phyloP scores from a whole-genome alignment of 768 basidiomycete species.

The Brasilioporus rufonigricans region DNA sequence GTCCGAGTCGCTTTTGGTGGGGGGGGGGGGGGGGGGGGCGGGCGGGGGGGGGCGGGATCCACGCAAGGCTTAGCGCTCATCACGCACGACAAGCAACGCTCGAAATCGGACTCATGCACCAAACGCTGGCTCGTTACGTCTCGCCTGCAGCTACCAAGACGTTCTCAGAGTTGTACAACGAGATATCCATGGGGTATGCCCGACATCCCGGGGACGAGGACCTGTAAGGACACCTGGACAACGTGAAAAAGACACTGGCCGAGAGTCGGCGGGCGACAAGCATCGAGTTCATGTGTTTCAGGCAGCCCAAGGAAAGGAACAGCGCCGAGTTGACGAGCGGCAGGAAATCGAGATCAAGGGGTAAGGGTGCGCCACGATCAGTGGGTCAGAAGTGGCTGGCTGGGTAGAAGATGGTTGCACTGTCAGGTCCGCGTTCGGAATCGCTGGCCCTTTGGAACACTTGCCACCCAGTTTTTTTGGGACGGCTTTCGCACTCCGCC shows the following conservation, averaged over 20 bases:
- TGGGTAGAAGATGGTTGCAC: background rate
- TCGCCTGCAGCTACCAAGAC: slow-evolving; percentile 76
- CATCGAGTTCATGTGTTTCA: slow-evolving; percentile 94
- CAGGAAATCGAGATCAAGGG: slow-evolving; percentile 19
- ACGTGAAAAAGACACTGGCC: slow-evolving; percentile 85
- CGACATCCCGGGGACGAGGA: slow-evolving; percentile 84
- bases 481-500: no score
- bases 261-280: slow-evolving; percentile 89
- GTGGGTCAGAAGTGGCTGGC: slow-evolving; percentile 20
- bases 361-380: slow-evolving; percentile 14
- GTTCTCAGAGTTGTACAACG: slow-evolving; percentile 89
- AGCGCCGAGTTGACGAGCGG: slow-evolving; percentile 13
- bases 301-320: slow-evolving; percentile 54
- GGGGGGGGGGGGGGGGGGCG: no score
- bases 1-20: no score
- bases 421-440: no score
- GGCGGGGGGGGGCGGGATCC: background rate
- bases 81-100: slow-evolving; percentile 76
- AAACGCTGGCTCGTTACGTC: slow-evolving; percentile 88
- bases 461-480: no score
- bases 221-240: slow-evolving; percentile 82
- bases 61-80: background rate
- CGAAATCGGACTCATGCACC: slow-evolving; percentile 99
- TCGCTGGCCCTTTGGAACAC: no score
- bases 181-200: slow-evolving; percentile 90